A percentile compares a stretch with the other conserved stretches of the same genome.
phyloP scores from a whole-genome alignment of 495 filamentous ascomycete species.

The Hyaloscypha bicolor region DNA sequence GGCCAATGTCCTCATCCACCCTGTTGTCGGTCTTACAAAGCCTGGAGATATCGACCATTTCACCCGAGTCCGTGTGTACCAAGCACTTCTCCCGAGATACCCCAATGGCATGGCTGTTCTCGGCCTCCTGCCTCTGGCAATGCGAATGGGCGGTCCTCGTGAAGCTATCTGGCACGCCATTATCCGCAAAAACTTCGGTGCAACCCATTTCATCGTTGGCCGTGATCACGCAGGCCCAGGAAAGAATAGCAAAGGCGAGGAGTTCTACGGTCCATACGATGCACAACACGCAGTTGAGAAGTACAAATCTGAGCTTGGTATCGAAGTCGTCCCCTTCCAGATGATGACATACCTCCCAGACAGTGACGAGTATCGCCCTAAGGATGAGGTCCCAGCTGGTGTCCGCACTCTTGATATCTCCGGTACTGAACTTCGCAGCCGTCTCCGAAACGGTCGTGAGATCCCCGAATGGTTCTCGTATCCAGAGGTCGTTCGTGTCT shows the following conservation, averaged over 20 bases:
- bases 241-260: slow-evolving; percentile 92
- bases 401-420: slow-evolving; percentile 94
- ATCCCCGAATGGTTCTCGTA: slow-evolving; percentile 99
- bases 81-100: slow-evolving; percentile 94
- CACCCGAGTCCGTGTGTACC: slow-evolving; percentile 97
- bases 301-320: slow-evolving; percentile 93
- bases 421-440: slow-evolving; percentile 89
- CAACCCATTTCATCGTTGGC: slow-evolving; percentile 98
- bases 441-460: slow-evolving; percentile 84
- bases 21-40: slow-evolving; percentile 97
- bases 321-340: slow-evolving; percentile 98
- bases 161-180: slow-evolving; percentile 99
- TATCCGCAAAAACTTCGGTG: slow-evolving; percentile 99
- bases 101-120: slow-evolving; percentile 99
- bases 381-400: slow-evolving; percentile 83
- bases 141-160: slow-evolving; percentile 98
- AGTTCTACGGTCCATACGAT: slow-evolving; percentile 98
- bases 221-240: slow-evolving; percentile 97
- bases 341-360: slow-evolving; percentile 99
- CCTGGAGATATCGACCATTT: slow-evolving; percentile 99
- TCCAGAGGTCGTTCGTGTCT: slow-evolving; percentile 94
- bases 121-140: slow-evolving; percentile 91
- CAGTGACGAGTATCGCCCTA: slow-evolving; percentile 90
- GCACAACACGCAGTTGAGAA: slow-evolving; percentile 98
- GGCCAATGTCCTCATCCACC: slow-evolving; percentile 98